Evolutionary conservation across 306 rosid genomes (phyloP).

Genomic region (Cicer bijugum): DNA sequence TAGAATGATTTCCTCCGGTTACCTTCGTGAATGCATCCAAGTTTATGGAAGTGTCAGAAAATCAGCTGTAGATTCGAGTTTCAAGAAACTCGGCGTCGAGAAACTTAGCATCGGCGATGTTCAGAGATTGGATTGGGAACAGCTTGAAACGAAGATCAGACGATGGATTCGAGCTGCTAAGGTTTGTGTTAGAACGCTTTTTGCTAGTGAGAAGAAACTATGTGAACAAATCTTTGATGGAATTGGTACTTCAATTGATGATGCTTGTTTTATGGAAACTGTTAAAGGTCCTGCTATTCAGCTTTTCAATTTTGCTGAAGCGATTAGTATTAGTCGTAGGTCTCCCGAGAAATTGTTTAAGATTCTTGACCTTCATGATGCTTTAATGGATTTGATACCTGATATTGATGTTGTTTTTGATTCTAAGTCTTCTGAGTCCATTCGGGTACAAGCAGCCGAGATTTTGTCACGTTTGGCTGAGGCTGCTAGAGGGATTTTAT

Average conservation of each 20-base stretch:
- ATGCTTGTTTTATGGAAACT: conserved; percentile 92
- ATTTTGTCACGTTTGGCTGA: conserved; percentile 87
- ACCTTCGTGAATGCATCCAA: conserved; percentile 85
- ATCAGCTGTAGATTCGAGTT: conserved; percentile 77
- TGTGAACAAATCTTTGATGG: conserved; percentile 89
- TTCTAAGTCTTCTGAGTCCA: conserved; percentile 81
- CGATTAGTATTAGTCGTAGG: conserved; percentile 84
- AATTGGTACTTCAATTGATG: conserved; percentile 78
- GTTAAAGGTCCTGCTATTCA: conserved; percentile 93
- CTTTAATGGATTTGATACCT: conserved; percentile 80
- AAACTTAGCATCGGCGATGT: conserved; percentile 92
- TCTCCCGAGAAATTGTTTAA: conserved; percentile 94
- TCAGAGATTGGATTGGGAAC: conserved; percentile 90
- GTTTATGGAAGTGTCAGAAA: conserved; percentile 92
- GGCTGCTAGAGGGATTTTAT: conserved; percentile 90
- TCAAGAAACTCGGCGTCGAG: conserved; percentile 73
- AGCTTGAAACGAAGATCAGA: conserved; percentile 84
- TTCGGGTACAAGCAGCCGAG: conserved; percentile 91
- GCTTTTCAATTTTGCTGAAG: conserved; percentile 90
- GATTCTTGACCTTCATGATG: conserved; percentile 90
- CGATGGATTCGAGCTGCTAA: conserved; percentile 90
- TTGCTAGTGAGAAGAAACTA: conserved; percentile 87
- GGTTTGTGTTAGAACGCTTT: conserved; percentile 75
- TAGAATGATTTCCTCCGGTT: conserved; percentile 87
- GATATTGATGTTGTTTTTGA: conserved; percentile 88